Conservation (phyloP, 2,329 filamentous ascomycete genomes). For the Claviceps fusiformis region DNA sequence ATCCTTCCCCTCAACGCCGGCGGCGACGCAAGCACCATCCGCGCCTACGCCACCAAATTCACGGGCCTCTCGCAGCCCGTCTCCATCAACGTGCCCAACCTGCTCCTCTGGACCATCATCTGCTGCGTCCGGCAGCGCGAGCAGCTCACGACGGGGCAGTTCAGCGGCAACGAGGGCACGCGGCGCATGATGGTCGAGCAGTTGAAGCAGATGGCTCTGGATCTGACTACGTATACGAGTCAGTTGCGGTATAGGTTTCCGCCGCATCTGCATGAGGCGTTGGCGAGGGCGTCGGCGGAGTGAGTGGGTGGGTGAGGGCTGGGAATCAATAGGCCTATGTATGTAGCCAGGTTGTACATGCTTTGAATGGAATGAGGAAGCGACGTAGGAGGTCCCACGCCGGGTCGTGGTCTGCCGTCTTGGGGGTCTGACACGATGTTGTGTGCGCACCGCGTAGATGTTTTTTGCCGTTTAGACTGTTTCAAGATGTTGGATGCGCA, state of each 20-base stretch:
- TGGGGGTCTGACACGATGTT: too few relatives aligned
- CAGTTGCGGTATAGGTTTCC: constrained; percentile 85
- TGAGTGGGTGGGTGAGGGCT: constrained; percentile 13
- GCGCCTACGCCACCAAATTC: constrained; percentile 69
- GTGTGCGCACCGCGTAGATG: too few relatives aligned
- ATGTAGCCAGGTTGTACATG: too few relatives aligned
- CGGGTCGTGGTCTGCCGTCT: too few relatives aligned
- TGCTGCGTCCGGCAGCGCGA: constrained; percentile 72
- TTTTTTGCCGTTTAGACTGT: too few relatives aligned
- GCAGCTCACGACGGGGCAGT: constrained; percentile 54
- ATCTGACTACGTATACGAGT: constrained; percentile 87
- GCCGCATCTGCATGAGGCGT: constrained; percentile 72
- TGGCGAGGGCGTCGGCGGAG: constrained; percentile 70
- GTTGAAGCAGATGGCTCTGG: constrained; percentile 68
- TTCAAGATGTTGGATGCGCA: too few relatives aligned
- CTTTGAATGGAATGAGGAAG: too few relatives aligned
- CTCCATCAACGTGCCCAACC: constrained; percentile 75
- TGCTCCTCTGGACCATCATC: constrained; percentile 86
- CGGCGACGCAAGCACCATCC: constrained; percentile 67
- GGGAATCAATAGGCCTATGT: too few relatives aligned
- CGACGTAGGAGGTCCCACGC: too few relatives aligned
- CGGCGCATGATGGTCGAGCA: constrained; percentile 52
- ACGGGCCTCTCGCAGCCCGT: constrained; percentile 65
- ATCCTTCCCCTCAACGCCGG: constrained; percentile 67
- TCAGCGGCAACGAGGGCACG: constrained; percentile 57